Percentiles rank a stretch among this genome's conserved stretches.
These are phyloP conservation scores for Ascosphaera apis DNA, from an alignment of 2,329 filamentous ascomycete species.

Conservation along the genomic window DNA sequence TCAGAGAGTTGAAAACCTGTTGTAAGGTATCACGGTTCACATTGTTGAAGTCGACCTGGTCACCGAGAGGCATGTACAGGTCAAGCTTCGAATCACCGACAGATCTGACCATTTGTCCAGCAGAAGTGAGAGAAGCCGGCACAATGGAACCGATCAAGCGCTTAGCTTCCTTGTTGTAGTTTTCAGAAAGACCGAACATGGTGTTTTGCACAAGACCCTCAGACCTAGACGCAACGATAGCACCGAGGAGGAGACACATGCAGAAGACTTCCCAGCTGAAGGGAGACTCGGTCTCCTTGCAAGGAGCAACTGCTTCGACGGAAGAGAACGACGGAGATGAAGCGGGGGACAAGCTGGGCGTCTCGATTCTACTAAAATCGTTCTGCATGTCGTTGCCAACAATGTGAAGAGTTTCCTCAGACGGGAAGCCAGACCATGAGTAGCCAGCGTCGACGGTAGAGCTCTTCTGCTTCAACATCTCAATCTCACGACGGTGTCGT, in stretches of 20 bases:
- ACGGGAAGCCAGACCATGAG: conserved; percentile 15
- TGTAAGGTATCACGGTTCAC: background rate
- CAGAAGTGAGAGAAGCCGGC: background rate
- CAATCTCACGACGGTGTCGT: conserved; percentile 64
- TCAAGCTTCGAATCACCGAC: background rate
- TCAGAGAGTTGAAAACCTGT: background rate
- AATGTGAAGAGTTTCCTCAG: conserved; percentile 14
- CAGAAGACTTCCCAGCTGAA: conserved; percentile 43
- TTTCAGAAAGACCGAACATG: conserved; percentile 24
- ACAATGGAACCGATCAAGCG: background rate
- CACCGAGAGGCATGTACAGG: background rate
- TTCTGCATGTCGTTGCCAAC: conserved; percentile 64
- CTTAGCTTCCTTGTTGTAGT: conserved; percentile 18
- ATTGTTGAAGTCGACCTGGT: background rate
- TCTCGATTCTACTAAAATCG: conserved; percentile 53
- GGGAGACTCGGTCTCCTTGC: conserved; percentile 45
- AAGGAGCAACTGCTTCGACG: conserved; percentile 7
- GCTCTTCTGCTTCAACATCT: conserved; percentile 81
- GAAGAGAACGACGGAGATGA: conserved; percentile 7
- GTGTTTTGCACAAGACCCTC: conserved; percentile 36
- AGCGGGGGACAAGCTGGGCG: conserved; percentile 23
- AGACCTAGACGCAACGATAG: conserved; percentile 79
- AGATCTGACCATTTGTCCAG: background rate
- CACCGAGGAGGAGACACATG: conserved; percentile 62
- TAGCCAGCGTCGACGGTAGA: conserved; percentile 24